phyloP scores from a whole-genome alignment of 140 eudicot species.

The Artemisia princeps region DNA sequence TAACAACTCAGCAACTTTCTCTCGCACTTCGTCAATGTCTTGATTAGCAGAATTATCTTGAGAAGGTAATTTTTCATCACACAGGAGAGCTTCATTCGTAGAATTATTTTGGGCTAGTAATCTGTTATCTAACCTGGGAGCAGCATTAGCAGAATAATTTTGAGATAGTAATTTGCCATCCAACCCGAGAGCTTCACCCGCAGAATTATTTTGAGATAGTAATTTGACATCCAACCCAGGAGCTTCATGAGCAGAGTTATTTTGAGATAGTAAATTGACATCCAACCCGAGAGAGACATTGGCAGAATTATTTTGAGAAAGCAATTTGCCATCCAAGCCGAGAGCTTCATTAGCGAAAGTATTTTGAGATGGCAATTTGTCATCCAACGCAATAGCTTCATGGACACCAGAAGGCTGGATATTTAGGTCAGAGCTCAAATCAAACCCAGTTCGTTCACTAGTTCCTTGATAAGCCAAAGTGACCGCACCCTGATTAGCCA shows the following conservation, averaged over 20 bases:
- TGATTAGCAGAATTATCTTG: slow-evolving; percentile 44
- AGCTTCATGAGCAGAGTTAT: too few species aligned
- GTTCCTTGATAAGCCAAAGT: slow-evolving; percentile 36
- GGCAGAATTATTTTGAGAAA: slow-evolving; percentile 34
- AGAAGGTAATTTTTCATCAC: slow-evolving; percentile 30
- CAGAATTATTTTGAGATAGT: too few species aligned
- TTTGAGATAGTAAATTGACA: too few species aligned
- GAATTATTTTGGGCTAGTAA: too few species aligned
- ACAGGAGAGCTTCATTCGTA: slow-evolving; percentile 16
- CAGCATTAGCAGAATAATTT: too few species aligned
- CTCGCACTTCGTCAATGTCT: slow-evolving; percentile 49
- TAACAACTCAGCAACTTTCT: slow-evolving; percentile 35
- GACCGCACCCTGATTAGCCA: slow-evolving; percentile 8
- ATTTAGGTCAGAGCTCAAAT: slow-evolving; percentile 59
- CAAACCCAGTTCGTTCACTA: slow-evolving; percentile 49
- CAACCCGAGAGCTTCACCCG: too few species aligned
- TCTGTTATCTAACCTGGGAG: too few species aligned
- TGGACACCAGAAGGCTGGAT: slow-evolving; percentile 35
- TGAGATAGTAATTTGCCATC: too few species aligned
- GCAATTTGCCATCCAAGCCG: too few species aligned
- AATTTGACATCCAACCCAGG: too few species aligned
- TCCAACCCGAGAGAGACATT: slow-evolving; percentile 6
- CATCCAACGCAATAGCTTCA: slow-evolving; percentile 22
- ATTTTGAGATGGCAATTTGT: slow-evolving; percentile 35
- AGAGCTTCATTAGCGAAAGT: too few species aligned